Evolutionary conservation across 1,284 basidiomycete genomes (phyloP).

Genomic region (Xanthoconium separans): DNA sequence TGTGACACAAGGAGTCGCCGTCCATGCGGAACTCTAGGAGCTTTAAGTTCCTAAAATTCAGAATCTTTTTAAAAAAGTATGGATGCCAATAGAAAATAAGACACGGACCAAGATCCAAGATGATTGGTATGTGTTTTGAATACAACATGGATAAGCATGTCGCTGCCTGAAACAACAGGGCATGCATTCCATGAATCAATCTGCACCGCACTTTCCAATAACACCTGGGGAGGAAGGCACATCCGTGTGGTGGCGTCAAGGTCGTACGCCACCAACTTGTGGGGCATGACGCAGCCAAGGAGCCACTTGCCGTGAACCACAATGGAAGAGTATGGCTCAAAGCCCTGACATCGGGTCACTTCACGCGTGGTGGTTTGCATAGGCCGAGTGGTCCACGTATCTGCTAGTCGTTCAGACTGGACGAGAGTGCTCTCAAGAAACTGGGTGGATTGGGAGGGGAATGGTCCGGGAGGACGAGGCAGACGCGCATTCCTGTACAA

Average conservation of each 20-base stretch:
- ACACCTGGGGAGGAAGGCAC: not conserved
- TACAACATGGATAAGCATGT: not conserved
- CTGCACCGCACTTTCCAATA: not conserved
- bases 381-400: no score
- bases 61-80: no score
- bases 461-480: not conserved
- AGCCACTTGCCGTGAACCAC: no score
- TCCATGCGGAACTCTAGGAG: not conserved
- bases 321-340: no score
- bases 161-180: not conserved
- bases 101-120: not conserved
- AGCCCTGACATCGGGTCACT: no score
- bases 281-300: no score
- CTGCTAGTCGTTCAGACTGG: no score
- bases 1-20: not conserved
- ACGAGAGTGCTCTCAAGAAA: not conserved
- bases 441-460: not conserved
- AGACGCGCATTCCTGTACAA: not conserved
- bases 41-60: not conserved
- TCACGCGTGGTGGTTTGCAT: no score
- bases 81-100: not conserved
- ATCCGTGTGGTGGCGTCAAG: no score
- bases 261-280: no score
- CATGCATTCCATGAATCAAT: not conserved
- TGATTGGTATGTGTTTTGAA: fast-evolving